Percentiles rank a stretch among this genome's conserved stretches.
Evolutionary conservation across 768 basidiomycete species (phyloP).

Genomic region (Tylopilus balloui): DNA sequence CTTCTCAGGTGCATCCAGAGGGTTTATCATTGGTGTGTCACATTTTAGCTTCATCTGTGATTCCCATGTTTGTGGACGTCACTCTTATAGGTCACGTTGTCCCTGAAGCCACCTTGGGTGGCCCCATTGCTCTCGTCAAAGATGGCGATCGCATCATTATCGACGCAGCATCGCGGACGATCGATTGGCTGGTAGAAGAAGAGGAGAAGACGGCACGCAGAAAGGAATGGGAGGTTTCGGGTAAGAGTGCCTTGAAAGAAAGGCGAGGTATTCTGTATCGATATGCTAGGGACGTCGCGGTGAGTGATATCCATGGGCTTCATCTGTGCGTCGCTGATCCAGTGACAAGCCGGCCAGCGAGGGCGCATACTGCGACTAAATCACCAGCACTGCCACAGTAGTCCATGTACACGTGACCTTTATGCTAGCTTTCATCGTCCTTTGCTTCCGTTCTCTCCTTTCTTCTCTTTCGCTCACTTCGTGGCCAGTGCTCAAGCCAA

Average conservation of each 20-base stretch:
- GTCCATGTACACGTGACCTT: neutral
- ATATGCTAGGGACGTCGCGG: conserved; percentile 84
- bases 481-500: neutral
- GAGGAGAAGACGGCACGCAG: conserved; percentile 57
- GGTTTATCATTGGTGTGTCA: conserved; percentile 52
- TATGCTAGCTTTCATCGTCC: neutral
- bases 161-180: conserved; percentile 58
- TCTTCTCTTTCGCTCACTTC: neutral
- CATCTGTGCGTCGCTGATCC: conserved; percentile 3
- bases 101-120: conserved; percentile 70
- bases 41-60: conserved; percentile 2
- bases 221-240: conserved; percentile 66
- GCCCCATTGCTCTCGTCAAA: conserved; percentile 81
- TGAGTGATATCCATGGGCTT: conserved; percentile 40
- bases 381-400: neutral
- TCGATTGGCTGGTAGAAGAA: conserved; percentile 71
- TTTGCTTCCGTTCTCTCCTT: neutral
- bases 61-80: conserved; percentile 39
- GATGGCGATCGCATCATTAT: conserved; percentile 80
- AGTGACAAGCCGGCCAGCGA: conserved; percentile 64
- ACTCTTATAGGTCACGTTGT: conserved; percentile 49
- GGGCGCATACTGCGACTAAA: conserved; percentile 79
- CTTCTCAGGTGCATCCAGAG: conserved; percentile 78
- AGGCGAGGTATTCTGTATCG: conserved; percentile 71
- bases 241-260: conserved; percentile 59